A percentile compares a stretch with the other conserved stretches of the same genome.
These are phyloP conservation scores for Metschnikowia orientalis DNA, from an alignment of 805 yeast genomes.

Conservation along the genomic window DNA sequence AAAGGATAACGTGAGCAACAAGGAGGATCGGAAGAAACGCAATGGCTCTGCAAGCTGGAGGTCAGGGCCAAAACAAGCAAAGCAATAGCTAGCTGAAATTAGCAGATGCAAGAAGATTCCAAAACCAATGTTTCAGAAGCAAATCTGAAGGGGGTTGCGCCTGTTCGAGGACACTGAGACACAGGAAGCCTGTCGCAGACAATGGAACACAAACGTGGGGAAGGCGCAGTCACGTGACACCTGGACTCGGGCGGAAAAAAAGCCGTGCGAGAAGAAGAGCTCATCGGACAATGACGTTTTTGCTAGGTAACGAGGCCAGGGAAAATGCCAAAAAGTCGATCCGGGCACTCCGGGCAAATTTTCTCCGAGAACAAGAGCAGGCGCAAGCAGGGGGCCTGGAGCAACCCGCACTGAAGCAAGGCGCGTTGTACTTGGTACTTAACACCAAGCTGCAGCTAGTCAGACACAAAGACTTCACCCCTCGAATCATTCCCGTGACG, in stretches of 20 bases:
- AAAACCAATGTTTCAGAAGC: no score
- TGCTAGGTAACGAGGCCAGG: constrained; percentile 18
- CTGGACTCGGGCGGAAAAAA: constrained; percentile 2
- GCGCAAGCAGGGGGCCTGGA: background rate
- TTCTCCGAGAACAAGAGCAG: constrained; percentile 3
- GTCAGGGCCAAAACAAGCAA: no score
- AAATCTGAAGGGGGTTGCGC: no score
- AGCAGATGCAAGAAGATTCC: no score
- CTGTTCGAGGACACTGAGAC: background rate
- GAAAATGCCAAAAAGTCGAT: constrained; percentile 17
- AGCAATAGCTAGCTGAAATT: no score
- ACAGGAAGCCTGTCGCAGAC: background rate
- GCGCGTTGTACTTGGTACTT: constrained; percentile 40
- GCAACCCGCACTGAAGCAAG: constrained; percentile 4
- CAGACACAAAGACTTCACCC: constrained; percentile 44
- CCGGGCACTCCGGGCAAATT: constrained; percentile 15
- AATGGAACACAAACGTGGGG: background rate
- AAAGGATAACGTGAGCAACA: background rate
- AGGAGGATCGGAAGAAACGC: background rate
- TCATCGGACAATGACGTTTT: constrained; percentile 13
- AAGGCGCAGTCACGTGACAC: constrained; percentile 9
- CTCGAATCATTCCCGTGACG: constrained; percentile 57
- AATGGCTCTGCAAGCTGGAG: no score
- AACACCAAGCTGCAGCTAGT: constrained; percentile 46
- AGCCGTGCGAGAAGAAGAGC: constrained; percentile 3